Evolutionary conservation across 2,329 filamentous ascomycete genomes (phyloP).

Genomic region (Fusarium algeriense): DNA sequence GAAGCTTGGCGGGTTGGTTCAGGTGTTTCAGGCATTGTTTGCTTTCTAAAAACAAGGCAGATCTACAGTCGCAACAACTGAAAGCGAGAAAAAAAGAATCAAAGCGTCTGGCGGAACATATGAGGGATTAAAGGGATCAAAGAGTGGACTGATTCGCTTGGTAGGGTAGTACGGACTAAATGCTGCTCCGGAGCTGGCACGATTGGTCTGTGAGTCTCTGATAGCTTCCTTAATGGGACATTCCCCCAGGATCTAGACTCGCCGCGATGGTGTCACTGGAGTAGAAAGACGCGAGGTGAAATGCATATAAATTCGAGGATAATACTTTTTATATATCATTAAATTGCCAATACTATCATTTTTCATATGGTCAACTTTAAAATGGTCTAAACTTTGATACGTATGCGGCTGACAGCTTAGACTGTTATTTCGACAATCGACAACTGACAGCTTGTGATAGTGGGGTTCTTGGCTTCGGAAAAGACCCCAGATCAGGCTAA

Average conservation of each 20-base stretch:
- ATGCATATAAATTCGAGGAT: too few relatives aligned
- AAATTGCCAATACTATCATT: rapidly evolving
- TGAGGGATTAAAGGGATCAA: not conserved
- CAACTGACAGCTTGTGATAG: rapidly evolving
- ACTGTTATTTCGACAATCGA: not conserved
- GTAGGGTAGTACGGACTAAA: not conserved
- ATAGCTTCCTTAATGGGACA: not conserved
- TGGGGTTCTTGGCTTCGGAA: not conserved
- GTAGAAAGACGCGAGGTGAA: too few relatives aligned
- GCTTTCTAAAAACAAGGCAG: not conserved
- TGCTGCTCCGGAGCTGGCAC: not conserved
- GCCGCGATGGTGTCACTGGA: not conserved
- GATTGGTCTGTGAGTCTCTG: not conserved
- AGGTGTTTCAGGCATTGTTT: not conserved
- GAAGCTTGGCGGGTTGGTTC: not conserved
- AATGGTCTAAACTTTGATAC: rapidly evolving
- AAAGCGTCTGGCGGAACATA: not conserved
- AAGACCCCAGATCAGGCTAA: not conserved
- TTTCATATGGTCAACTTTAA: rapidly evolving
- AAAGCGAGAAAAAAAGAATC: not conserved
- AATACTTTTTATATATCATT: rapidly evolving
- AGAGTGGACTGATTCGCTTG: not conserved
- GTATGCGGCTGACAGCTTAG: too few relatives aligned
- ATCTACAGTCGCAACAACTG: not conserved
- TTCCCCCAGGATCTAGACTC: not conserved